Evolutionary conservation across 2,329 filamentous ascomycete genomes (phyloP).

Genomic region (Colletotrichum horii): DNA sequence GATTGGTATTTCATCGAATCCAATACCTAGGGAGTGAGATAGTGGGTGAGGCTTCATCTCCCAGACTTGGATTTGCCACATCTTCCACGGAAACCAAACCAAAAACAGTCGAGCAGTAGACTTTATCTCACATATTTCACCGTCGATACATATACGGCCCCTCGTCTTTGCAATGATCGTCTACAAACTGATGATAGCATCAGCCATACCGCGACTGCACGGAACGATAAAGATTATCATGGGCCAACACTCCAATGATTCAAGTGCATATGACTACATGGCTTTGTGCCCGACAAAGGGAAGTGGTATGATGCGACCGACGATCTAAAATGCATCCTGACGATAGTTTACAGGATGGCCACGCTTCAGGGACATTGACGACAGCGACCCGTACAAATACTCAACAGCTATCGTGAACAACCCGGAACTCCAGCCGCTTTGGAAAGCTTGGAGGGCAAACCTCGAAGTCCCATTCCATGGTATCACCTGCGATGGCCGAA

Average conservation of each 20-base stretch:
- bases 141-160: neutral
- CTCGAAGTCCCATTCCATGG: neutral
- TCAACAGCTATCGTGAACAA: neutral
- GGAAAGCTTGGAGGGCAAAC: neutral
- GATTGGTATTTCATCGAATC: neutral
- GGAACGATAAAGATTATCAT: neutral
- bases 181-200: accelerated
- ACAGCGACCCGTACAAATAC: neutral
- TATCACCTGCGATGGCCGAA: neutral
- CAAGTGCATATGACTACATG: neutral
- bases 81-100: neutral
- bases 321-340: accelerated
- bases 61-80: neutral
- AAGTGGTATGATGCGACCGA: neutral
- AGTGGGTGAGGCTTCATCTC: neutral
- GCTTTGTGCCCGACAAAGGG: neutral
- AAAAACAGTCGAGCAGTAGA: neutral
- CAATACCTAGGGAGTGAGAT: neutral
- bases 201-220: accelerated
- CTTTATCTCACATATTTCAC: neutral
- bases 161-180: accelerated
- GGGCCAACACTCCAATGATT: neutral
- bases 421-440: neutral
- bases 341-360: neutral
- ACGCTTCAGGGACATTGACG: neutral